Base-by-base conservation (phyloP, 140 eudicot genomes). In the Anethum foeniculum region DNA sequence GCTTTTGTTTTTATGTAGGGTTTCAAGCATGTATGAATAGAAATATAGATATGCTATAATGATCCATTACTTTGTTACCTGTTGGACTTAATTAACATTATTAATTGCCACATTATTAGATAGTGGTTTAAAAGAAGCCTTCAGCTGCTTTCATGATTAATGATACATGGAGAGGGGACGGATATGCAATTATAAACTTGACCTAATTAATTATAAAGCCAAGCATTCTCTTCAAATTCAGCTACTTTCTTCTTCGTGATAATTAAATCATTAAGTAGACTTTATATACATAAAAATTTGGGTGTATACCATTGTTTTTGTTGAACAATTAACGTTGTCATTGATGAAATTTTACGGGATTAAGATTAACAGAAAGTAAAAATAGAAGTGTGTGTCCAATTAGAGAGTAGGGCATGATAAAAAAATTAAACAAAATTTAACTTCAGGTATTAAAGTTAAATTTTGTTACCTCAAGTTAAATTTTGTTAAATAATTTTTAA, bases 131-230 rank as follows among this genome's bases (percentile, higher is more conserved):
- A 60, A 60, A 60, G 32, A 60, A n/a, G 68, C 4, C 67, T 0
- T 3, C 1, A 58, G 13, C 13, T 58, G 16, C 69, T 62, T 62
- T 62, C 71, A 62, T 62, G 71, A 62, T 25, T 62, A 62, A 62
- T 62, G 18, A 62, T 62, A 62, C 28, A 60, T n/a, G 68, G 68
- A 34, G 38, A 34, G 38, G 38, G 68, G 69, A 60, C 69, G 69
- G 69, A 34, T 58, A 25, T 60, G 71, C 36, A 62, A 62, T 62
- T 62, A 62, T 62, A 62, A 62, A 62, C 71, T 62, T 62, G 71
- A 62, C 71, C 71, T 11, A 62, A 60, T 51, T 54, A 54, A 54
- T 27, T 25, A 62, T 27, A 62, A 60, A 62, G 71, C 36, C 36
- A 62, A 25, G 16, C 71, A 27, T 62, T 62, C 36, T 62, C 71